phyloP scores from a whole-genome alignment of 2,329 filamentous ascomycete genomes.

The Phialemonium atrogriseum region DNA sequence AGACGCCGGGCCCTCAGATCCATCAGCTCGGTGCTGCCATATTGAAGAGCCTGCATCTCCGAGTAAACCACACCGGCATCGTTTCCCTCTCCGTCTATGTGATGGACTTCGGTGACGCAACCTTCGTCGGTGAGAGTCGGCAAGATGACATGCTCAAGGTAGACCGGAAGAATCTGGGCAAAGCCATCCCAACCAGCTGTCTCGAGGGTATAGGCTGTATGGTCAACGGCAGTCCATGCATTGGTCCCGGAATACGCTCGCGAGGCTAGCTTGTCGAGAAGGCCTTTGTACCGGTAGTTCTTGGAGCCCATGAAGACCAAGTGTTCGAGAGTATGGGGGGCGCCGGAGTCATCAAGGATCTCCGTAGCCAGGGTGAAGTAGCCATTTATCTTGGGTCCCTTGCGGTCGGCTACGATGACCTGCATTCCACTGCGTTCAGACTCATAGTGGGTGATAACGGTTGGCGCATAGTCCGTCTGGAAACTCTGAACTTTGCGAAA shows the following conservation, averaged over 20 bases:
- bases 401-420: conserved; percentile 81
- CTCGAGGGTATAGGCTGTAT: conserved; percentile 92
- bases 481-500: conserved; percentile 85
- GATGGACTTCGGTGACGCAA: conserved; percentile 93
- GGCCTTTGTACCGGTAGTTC: conserved; percentile 88
- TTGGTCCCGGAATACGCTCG: conserved; percentile 92
- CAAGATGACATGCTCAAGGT: conserved; percentile 86
- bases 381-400: conserved; percentile 90
- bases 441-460: conserved; percentile 88
- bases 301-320: conserved; percentile 85
- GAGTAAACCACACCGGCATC: conserved; percentile 98
- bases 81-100: conserved; percentile 85
- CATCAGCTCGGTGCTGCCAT: conserved; percentile 77
- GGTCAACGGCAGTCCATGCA: conserved; percentile 93
- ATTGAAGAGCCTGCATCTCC: conserved; percentile 96
- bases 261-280: conserved; percentile 88
- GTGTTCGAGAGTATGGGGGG: conserved; percentile 80
- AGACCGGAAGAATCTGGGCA: conserved; percentile 86
- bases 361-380: conserved; percentile 96
- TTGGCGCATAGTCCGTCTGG: conserved; percentile 81
- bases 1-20: conserved; percentile 72
- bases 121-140: conserved; percentile 88
- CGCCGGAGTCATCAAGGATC: conserved; percentile 93
- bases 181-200: conserved; percentile 97
- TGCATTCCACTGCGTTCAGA: conserved; percentile 92